These are phyloP conservation scores for Aureobasidium lini DNA, from an alignment of 2,329 filamentous ascomycete genomes.

Conservation along the genomic window DNA sequence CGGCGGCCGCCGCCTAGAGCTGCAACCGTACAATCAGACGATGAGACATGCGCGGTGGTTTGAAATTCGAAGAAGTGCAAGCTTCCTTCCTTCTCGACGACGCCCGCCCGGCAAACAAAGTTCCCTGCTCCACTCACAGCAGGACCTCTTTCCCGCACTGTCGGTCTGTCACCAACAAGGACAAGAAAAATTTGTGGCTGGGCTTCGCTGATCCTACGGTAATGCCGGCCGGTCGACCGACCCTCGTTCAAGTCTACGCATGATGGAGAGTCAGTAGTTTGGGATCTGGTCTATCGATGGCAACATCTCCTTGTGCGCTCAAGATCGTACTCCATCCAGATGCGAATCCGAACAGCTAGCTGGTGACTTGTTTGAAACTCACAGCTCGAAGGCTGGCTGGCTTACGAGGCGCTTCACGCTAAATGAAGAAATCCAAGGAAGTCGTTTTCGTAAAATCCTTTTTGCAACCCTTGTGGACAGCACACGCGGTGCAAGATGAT, in stretches of 20 bases:
- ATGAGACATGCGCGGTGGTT: slow-evolving; percentile 7
- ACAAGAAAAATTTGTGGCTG: not conserved
- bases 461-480: not conserved
- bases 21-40: not conserved
- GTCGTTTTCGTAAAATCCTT: slow-evolving; percentile 2
- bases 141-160: not conserved
- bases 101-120: not conserved
- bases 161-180: no score
- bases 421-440: not conserved
- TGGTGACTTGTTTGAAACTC: not conserved
- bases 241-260: not conserved
- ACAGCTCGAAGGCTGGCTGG: not conserved
- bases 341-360: not conserved
- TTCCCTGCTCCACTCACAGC: not conserved
- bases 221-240: not conserved
- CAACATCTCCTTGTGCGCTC: not conserved
- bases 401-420: slow-evolving; percentile 5
- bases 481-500: not conserved
- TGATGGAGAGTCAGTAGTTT: not conserved
- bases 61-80: not conserved
- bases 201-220: not conserved
- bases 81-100: not conserved
- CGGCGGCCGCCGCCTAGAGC: not conserved
- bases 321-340: not conserved
- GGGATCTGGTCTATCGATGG: not conserved